Conservation (phyloP, 495 filamentous ascomycete species). For the Haplographium delicatum region DNA sequence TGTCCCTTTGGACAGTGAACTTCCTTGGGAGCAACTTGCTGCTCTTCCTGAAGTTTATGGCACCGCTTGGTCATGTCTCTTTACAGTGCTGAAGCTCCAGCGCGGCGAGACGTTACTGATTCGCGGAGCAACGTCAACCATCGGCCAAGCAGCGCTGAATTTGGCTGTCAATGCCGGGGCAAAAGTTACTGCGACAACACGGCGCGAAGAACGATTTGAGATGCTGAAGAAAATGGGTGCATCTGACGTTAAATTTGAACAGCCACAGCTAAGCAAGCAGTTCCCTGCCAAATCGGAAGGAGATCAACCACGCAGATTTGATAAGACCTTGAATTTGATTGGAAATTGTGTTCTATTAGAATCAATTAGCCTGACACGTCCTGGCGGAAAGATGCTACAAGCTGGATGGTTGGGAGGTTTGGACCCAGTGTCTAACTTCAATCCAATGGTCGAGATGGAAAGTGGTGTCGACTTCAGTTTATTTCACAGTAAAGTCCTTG, state of each 20-base stretch:
- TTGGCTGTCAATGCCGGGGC: conserved; percentile 37
- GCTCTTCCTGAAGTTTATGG: conserved; percentile 39
- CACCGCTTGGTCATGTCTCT: conserved; percentile 41
- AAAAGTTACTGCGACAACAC: conserved; percentile 38
- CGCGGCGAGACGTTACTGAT: conserved; percentile 34
- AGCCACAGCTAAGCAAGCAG: neutral
- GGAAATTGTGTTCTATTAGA: conserved; percentile 40
- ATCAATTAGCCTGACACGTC: conserved; percentile 31
- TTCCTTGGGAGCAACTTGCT: conserved; percentile 37
- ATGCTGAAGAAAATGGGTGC: conserved; percentile 31
- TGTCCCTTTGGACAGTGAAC: conserved; percentile 26
- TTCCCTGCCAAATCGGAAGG: neutral
- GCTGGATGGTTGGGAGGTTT: conserved; percentile 43
- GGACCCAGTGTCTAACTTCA: conserved; percentile 38
- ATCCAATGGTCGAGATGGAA: conserved; percentile 41
- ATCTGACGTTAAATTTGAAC: conserved; percentile 27
- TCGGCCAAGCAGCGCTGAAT: conserved; percentile 40
- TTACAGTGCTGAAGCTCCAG: conserved; percentile 31
- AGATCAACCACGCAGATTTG: conserved; percentile 30
- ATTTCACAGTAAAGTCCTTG: conserved; percentile 40
- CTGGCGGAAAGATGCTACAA: conserved; percentile 34
- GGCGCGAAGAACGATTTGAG: conserved; percentile 27
- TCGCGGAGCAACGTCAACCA: conserved; percentile 38
- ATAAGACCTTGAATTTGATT: conserved; percentile 37
- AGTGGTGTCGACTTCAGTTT: conserved; percentile 45